A percentile compares a stretch with the other conserved stretches of the same genome.
phyloP scores from a whole-genome alignment of 176 grass and related monocot species.

The Melocanna baccifera region DNA sequence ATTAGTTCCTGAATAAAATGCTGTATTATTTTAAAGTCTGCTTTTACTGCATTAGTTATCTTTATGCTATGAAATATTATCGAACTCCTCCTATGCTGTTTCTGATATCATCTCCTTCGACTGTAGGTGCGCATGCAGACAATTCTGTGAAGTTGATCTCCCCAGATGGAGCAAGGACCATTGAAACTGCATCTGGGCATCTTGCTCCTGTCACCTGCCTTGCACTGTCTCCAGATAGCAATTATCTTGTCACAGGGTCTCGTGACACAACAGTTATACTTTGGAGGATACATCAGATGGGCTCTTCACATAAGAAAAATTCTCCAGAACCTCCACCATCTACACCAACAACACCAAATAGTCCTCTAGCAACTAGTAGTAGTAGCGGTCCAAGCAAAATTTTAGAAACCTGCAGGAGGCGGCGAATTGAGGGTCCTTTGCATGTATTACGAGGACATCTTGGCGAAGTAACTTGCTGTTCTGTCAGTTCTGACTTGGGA shows the following conservation, averaged over 20 bases:
- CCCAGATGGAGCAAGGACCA: slow-evolving; percentile 83
- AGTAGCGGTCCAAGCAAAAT: slow-evolving; percentile 33
- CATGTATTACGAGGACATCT: slow-evolving; percentile 96
- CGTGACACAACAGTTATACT: slow-evolving; percentile 88
- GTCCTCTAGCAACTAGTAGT: slow-evolving; percentile 45
- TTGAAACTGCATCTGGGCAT: slow-evolving; percentile 88
- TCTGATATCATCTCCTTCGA: slow-evolving; percentile 16
- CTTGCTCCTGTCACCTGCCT: slow-evolving; percentile 88
- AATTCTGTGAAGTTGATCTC: slow-evolving; percentile 93
- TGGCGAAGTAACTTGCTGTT: slow-evolving; percentile 77
- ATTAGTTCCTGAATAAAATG: slow-evolving; percentile 17
- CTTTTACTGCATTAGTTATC: slow-evolving; percentile 6
- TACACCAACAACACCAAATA: slow-evolving; percentile 55
- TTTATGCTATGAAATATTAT: slow-evolving; percentile 23
- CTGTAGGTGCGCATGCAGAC: slow-evolving; percentile 90
- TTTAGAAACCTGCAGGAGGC: slow-evolving; percentile 54
- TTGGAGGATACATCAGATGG: slow-evolving; percentile 72
- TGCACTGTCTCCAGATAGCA: slow-evolving; percentile 73
- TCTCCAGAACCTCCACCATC: slow-evolving; percentile 70
- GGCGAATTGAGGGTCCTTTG: slow-evolving; percentile 90
- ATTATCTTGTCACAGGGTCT: slow-evolving; percentile 89
- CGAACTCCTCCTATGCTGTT: background rate
- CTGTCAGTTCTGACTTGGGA: slow-evolving; percentile 88
- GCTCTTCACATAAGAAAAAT: slow-evolving; percentile 58
- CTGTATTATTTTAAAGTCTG: background rate